Percentiles rank a stretch among this genome's conserved stretches.
phyloP scores from a whole-genome alignment of 208 protist genomes.

The Ichthyophonus hoferi region DNA sequence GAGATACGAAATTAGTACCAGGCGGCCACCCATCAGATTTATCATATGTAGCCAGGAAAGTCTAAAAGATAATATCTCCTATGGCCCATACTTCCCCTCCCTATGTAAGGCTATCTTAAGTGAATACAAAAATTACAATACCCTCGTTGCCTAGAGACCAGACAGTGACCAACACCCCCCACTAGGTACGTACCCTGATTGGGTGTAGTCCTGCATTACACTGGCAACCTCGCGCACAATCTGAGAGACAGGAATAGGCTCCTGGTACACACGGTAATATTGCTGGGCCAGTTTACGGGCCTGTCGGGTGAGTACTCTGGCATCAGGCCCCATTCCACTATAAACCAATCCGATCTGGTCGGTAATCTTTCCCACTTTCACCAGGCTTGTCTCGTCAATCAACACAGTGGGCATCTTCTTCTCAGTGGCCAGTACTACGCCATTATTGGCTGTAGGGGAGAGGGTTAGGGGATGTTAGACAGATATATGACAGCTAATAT shows the following conservation, averaged over 20 bases:
- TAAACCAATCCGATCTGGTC: conserved; percentile 94
- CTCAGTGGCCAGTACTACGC: conserved; percentile 98
- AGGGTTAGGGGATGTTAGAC: too few species aligned
- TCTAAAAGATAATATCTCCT: too few species aligned
- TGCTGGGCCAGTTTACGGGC: conserved; percentile 87
- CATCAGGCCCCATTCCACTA: conserved; percentile 95
- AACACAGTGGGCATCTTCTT: conserved; percentile 92
- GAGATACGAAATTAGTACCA: too few species aligned
- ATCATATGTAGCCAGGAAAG: too few species aligned
- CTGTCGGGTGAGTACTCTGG: conserved; percentile 60
- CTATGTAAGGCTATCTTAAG: too few species aligned
- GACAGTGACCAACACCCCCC: not conserved
- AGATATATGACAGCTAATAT: too few species aligned
- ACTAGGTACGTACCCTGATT: conserved; percentile 74
- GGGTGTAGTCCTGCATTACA: conserved; percentile 98
- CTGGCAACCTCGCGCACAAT: conserved; percentile 90
- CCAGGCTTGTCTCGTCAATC: conserved; percentile 82
- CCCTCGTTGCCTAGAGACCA: too few species aligned
- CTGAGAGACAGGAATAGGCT: conserved; percentile 87
- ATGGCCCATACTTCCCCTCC: too few species aligned
- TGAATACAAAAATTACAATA: too few species aligned
- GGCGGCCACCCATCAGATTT: too few species aligned
- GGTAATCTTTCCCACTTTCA: conserved; percentile 87
- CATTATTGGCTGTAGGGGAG: conserved; percentile 77
- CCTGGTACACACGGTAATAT: conserved; percentile 84